These are phyloP conservation scores for Gracilaria vermiculophylla DNA, from an alignment of 23 red algal species.

Conservation along the genomic window DNA sequence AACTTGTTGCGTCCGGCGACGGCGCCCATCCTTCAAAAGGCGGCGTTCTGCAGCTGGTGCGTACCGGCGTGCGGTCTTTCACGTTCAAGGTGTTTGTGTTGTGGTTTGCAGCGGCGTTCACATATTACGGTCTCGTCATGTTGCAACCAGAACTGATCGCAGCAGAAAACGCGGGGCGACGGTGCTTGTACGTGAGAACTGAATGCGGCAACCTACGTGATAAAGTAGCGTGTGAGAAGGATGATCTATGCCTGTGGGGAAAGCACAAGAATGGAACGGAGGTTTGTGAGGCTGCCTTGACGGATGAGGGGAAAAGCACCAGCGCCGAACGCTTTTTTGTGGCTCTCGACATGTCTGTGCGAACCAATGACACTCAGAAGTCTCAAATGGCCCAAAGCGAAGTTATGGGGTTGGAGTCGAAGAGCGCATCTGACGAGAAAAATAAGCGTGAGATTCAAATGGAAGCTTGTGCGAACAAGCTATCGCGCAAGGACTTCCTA, in stretches of 20 bases:
- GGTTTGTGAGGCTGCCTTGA: not conserved
- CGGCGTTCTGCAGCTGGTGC: not conserved
- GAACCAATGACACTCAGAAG: too few relatives aligned
- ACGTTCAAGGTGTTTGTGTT: constrained; percentile 44
- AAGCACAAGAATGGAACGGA: not conserved
- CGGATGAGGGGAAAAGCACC: not conserved
- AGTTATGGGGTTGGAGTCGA: not conserved
- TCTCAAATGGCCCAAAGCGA: not conserved
- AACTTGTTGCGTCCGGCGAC: constrained; percentile 1
- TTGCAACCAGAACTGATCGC: constrained; percentile 60
- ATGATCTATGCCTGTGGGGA: constrained; percentile 27
- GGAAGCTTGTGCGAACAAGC: constrained; percentile 17
- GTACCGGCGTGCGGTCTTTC: constrained; percentile 13
- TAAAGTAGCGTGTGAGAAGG: not conserved
- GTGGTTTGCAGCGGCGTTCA: constrained; percentile 44
- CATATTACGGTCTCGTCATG: constrained; percentile 53
- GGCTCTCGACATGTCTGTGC: not conserved
- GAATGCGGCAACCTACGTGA: constrained; percentile 8
- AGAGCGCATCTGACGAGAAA: not conserved
- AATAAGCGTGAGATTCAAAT: not conserved
- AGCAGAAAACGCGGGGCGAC: constrained; percentile 15
- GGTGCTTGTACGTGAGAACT: constrained; percentile 17
- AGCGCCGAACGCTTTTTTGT: not conserved
- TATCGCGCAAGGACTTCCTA: constrained; percentile 31
- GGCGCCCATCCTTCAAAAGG: not conserved